Conservation (phyloP, 768 basidiomycete genomes). For the Trametes cubensis region DNA sequence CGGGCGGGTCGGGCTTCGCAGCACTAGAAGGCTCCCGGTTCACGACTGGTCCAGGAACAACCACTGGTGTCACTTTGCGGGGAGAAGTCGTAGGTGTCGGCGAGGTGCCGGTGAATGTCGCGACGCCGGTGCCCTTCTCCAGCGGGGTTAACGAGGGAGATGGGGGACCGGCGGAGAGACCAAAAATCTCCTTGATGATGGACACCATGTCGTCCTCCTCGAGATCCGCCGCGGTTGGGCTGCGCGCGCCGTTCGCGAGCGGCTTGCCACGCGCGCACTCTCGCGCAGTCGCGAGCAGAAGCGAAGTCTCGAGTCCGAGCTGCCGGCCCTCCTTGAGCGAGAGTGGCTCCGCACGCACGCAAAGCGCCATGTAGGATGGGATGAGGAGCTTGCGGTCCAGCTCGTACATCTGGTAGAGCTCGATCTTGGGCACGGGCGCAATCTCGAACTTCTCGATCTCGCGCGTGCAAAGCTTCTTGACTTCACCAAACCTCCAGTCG, state of each 20-base stretch:
- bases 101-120: slow-evolving; percentile 17
- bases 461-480: slow-evolving; percentile 53
- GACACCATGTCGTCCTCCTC: slow-evolving; percentile 31
- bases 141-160: slow-evolving; percentile 28
- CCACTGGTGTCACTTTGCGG: slow-evolving; percentile 12
- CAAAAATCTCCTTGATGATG: slow-evolving; percentile 40
- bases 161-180: slow-evolving; percentile 27
- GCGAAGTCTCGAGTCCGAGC: slow-evolving; percentile 59
- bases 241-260: slow-evolving; percentile 31
- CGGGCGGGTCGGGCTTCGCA: slow-evolving; percentile 8
- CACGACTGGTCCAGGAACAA: not conserved
- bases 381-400: slow-evolving; percentile 54
- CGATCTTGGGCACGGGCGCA: slow-evolving; percentile 54
- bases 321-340: slow-evolving; percentile 53
- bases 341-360: slow-evolving; percentile 53
- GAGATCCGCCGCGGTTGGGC: slow-evolving; percentile 33
- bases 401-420: slow-evolving; percentile 54
- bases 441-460: slow-evolving; percentile 52
- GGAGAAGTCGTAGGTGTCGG: slow-evolving; percentile 20
- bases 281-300: slow-evolving; percentile 55
- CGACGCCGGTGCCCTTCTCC: slow-evolving; percentile 20
- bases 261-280: slow-evolving; percentile 47
- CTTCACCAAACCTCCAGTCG: slow-evolving; percentile 56
- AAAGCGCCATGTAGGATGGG: slow-evolving; percentile 54
- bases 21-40: not conserved